Evolutionary conservation across 192 early-diverging fungal genomes (phyloP), one percentile per base, ranked within the genome.

Genomic region (Geosiphon pyriformis): DNA sequence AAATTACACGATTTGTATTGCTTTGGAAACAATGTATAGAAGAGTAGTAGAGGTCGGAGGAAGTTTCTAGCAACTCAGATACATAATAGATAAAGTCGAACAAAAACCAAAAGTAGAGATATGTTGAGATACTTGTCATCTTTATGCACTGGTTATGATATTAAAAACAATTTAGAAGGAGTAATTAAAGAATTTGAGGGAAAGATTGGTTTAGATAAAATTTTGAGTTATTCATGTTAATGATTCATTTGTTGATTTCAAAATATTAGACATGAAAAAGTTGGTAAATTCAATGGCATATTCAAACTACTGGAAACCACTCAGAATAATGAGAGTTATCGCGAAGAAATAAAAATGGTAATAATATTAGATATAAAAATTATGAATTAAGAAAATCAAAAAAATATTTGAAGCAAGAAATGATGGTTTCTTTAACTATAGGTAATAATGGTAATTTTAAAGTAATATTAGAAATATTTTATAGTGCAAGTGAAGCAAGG

Each of bases 121-220:
- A 0, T 61, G 59, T 17, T 61, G 59, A 42, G 59, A 61, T 20
- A 61, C 59, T 61, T 61, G 59, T 15, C 59, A 61, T 61, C 46
- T 61, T 4, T 61, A 61, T 47, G 20, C 2, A 37, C 59, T 29
- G 59, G 59, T 11, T 61, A 61, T 42, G 59, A 61, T 46, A 37
- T 61, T 4, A 61, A 61, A 61, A 61, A 61, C 46, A 42, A 61
- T 47, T 27, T 37, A 1, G 59, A 61, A 46, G 56, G 7, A 47
- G 59, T 61, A 42, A 61, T 61, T 61, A 46, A 61, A 27, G 59
- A 61, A 61, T 61, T 61, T 61, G 59, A 61, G 2, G 1, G 4
- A 46, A 61, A 46, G 33, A 61, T 61, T 46, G 46, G 59, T 61
- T 61, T 61, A 17, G 37, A 47, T n/a, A 10, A 61, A 61, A 25